Evolutionary conservation across 2,329 filamentous ascomycete genomes (phyloP), one percentile per base, ranked within the genome.

Genomic region (Drechslerella coelobrocha): DNA sequence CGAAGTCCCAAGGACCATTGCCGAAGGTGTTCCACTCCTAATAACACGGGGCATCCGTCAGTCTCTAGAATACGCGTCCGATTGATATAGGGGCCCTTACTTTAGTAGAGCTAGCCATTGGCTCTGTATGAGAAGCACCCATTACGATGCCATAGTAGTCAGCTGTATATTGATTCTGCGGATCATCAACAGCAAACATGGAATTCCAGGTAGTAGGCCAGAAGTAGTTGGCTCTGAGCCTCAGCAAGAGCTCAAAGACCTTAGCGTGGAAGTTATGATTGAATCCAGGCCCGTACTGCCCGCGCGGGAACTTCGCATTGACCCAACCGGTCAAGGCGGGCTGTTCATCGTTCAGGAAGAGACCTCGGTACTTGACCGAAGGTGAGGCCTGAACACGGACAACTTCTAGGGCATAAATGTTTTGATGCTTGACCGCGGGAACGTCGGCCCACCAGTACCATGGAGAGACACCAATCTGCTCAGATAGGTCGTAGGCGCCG

Each of bases 121-220:
- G 89, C 78, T 91, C 89, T 0, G 85, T 90, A 77, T 91, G 89
- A 8, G 86, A 89, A 6, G 86, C 88, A 2, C 88, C 88, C 76
- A 91, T 85, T 0, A 91, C 88, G 62, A 91, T 85, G 41, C 86
- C 88, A 76, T 86, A 91, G n/a, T 87, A 87, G 74, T 91, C 87
- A 0, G 88, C 87, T 3, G 89, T 82, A 0, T 86, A 84, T 76
- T 89, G 87, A 74, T 87, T 91, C 27, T 83, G 81, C 1, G 84
- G 81, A 75, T 91, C 89, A 71, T 91, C 89, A 0, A 89, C 83
- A 75, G 87, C 85, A 75, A 91, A 89, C 82, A 90, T 89, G 73
- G 83, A 84, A 4, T 83, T 84, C 89, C 88, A 91, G 76, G 85
- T 81, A 0, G 88, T 84, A 0, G 89, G 89, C 89, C 89, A 91